Percentiles rank a stretch among this genome's conserved stretches.
These are phyloP conservation scores for Fusarium nodosum DNA, from an alignment of 2,329 filamentous ascomycete species.

Conservation along the genomic window DNA sequence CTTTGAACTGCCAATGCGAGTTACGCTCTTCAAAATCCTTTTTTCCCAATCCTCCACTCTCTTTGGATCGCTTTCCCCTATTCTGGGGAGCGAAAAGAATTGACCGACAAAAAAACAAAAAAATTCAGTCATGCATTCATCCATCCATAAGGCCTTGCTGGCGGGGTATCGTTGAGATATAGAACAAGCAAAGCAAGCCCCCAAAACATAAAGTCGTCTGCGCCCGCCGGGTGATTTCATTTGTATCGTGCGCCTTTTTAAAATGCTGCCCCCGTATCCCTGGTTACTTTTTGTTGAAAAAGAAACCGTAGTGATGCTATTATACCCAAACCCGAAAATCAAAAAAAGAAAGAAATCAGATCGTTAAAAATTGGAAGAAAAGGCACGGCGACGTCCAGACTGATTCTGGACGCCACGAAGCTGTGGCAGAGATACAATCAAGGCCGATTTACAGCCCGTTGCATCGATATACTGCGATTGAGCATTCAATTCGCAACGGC, in stretches of 20 bases:
- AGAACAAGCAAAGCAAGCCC: conserved; percentile 54
- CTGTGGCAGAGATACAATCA: conserved; percentile 10
- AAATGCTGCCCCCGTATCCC: conserved; percentile 49
- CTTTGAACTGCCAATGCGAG: conserved; percentile 12
- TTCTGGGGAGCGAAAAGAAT: conserved; percentile 5
- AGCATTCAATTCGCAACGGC: conserved; percentile 36
- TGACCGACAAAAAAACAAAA: conserved; percentile 17
- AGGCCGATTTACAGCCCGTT: conserved; percentile 13
- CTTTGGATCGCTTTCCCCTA: conserved; percentile 21
- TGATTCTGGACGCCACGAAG: conserved; percentile 32
- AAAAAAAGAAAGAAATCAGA: conserved; percentile 13
- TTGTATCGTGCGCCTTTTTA: conserved; percentile 47
- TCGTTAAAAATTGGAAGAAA: conserved; percentile 37
- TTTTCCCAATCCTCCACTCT: conserved; percentile 7
- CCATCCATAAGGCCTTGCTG: conserved; percentile 52
- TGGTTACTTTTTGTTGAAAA: conserved; percentile 61
- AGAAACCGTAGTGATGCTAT: conserved; percentile 53
- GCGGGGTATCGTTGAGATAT: conserved; percentile 60
- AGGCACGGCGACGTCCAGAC: conserved; percentile 38
- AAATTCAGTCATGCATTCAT: conserved; percentile 47
- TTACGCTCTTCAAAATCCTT: conserved; percentile 5
- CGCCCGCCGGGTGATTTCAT: conserved; percentile 47
- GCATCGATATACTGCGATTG: conserved; percentile 4
- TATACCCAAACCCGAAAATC: conserved; percentile 41
- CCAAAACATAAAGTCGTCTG: conserved; percentile 51